Evolutionary conservation across 257 asterid species (phyloP).

Genomic region (Schizonepeta tenuifolia): DNA sequence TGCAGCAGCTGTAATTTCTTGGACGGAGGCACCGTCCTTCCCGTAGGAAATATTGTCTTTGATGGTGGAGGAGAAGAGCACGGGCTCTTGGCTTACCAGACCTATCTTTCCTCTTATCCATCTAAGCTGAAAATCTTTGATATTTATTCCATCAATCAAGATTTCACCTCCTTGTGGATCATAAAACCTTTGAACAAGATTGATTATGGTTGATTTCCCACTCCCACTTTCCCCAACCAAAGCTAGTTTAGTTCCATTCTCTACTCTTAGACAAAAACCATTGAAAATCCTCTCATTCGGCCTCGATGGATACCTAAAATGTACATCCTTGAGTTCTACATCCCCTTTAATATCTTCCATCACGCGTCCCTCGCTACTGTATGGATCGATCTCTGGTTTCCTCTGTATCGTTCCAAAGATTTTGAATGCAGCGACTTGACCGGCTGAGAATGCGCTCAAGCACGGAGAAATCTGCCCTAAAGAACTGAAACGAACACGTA

Average conservation of each 20-base stretch:
- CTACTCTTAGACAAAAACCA: conserved; percentile 43
- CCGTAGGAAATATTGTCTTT: conserved; percentile 54
- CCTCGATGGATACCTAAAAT: conserved; percentile 58
- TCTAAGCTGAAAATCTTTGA: conserved; percentile 51
- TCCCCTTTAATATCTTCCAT: conserved; percentile 45
- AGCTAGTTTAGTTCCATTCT: conserved; percentile 50
- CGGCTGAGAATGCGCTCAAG: conserved; percentile 52
- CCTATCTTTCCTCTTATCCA: conserved; percentile 65
- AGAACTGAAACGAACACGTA: conserved; percentile 38
- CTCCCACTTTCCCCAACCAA: conserved; percentile 65
- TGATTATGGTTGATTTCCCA: conserved; percentile 60
- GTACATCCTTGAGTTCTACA: conserved; percentile 49
- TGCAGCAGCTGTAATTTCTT: conserved; percentile 46
- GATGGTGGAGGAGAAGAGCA: conserved; percentile 47
- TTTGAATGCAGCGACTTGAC: conserved; percentile 55
- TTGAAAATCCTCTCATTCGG: conserved; percentile 42
- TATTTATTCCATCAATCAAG: conserved; percentile 50
- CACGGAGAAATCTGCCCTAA: conserved; percentile 59
- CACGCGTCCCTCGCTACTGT: conserved; percentile 37
- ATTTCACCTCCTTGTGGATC: conserved; percentile 63
- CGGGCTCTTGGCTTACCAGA: conserved; percentile 63
- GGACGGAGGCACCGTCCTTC: conserved; percentile 40
- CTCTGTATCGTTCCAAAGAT: conserved; percentile 45
- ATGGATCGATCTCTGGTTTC: conserved; percentile 55
- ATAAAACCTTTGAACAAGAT: conserved; percentile 57